Evolutionary conservation across 2,329 filamentous ascomycete species (phyloP).

Genomic region (Celoporthe dispersa): DNA sequence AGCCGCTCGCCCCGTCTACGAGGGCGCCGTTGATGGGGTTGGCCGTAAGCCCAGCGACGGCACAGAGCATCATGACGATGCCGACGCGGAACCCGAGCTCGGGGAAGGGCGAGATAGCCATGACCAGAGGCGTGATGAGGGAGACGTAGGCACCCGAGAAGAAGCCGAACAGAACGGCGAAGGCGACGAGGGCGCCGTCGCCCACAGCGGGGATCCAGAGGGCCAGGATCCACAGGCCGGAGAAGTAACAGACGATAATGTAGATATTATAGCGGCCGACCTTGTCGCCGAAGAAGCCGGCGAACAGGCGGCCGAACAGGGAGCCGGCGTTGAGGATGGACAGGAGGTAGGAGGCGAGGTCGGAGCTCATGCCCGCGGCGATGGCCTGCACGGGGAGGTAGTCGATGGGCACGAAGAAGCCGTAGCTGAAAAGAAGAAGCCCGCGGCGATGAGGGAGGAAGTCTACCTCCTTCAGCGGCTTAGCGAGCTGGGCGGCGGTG

Average conservation of each 20-base stretch:
- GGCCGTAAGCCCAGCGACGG: constrained; percentile 60
- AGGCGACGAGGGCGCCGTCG: constrained; percentile 32
- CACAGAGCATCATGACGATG: constrained; percentile 54
- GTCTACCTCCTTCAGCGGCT: constrained; percentile 32
- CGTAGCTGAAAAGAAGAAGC: constrained; percentile 34
- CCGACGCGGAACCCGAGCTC: constrained; percentile 56
- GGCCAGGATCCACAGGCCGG: constrained; percentile 37
- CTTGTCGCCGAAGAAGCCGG: constrained; percentile 31
- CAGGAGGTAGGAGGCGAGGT: constrained; percentile 35
- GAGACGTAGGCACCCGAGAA: constrained; percentile 36
- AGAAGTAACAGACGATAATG: constrained; percentile 47
- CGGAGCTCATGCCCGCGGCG: constrained; percentile 28
- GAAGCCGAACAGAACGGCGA: constrained; percentile 37
- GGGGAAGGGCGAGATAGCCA: constrained; percentile 55
- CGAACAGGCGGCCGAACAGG: constrained; percentile 29
- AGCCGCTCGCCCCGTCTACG: constrained; percentile 16
- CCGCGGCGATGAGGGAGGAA: constrained; percentile 31
- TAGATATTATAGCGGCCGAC: constrained; percentile 34
- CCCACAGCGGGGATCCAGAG: constrained; percentile 39
- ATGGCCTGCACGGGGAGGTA: constrained; percentile 34
- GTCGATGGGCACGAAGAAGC: constrained; percentile 36
- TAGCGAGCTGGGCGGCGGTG: constrained; percentile 4
- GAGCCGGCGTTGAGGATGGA: constrained; percentile 36
- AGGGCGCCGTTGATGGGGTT: constrained; percentile 59
- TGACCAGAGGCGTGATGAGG: constrained; percentile 34